Conservation (phyloP, 2,329 filamentous ascomycete species). For the Endoconidiophora laricicola region DNA sequence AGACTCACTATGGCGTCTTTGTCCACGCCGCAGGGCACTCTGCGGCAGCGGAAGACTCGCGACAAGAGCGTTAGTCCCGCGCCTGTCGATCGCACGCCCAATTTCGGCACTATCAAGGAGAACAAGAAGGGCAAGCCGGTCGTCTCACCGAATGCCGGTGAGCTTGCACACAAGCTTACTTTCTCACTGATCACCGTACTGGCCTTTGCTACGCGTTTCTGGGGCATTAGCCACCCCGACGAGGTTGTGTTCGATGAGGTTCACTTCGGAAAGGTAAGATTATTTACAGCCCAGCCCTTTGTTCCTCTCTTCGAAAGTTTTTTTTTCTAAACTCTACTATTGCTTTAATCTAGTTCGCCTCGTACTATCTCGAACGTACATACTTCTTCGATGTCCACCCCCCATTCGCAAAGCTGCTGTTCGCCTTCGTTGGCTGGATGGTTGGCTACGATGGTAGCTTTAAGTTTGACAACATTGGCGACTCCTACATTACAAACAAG, state of each 20-base stretch:
- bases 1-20: slow-evolving; percentile 28
- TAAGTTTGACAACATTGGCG: slow-evolving; percentile 97
- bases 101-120: slow-evolving; percentile 29
- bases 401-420: slow-evolving; percentile 93
- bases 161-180: slow-evolving; percentile 72
- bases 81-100: slow-evolving; percentile 22
- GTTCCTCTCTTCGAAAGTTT: neutral
- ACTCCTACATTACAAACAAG: slow-evolving; percentile 93
- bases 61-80: slow-evolving; percentile 27
- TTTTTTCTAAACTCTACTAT: neutral
- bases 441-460: slow-evolving; percentile 95
- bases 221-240: slow-evolving; percentile 85
- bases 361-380: slow-evolving; percentile 80
- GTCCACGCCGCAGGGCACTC: slow-evolving; percentile 36
- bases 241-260: slow-evolving; percentile 99
- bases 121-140: slow-evolving; percentile 16
- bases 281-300: neutral
- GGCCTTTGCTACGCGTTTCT: slow-evolving; percentile 86
- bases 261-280: slow-evolving; percentile 89
- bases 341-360: slow-evolving; percentile 40
- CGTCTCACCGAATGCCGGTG: slow-evolving; percentile 29
- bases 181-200: slow-evolving; percentile 61
- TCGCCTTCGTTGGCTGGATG: slow-evolving; percentile 92
- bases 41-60: slow-evolving; percentile 41
- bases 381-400: slow-evolving; percentile 99